Base-by-base conservation (phyloP, 805 yeast genomes). In the Ogataea trehaloabstinens region DNA sequence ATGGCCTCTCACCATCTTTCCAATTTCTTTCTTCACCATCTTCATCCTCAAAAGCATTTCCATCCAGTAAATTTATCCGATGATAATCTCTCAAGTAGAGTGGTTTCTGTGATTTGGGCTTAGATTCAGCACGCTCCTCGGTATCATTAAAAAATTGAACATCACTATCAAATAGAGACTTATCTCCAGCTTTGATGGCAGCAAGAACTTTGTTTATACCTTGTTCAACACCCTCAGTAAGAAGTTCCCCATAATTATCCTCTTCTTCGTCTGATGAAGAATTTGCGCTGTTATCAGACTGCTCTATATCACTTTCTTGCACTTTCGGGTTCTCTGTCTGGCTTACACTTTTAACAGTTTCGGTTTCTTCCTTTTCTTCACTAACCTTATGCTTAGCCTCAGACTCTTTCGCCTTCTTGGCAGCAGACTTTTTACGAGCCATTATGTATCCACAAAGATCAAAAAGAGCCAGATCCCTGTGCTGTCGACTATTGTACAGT, bases 81-180 rank as follows among this genome's bases (percentile, higher is more conserved):
- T 93, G 97, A 56, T 90, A 93, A 60, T 93, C 99, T 52, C 90
- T 89, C 61, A 93, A 74, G 59, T 82, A 87, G 40, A 93, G 70
- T 7, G 98, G 96, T 56, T 85, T 86, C 10, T 74, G 71, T 44
- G 69, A 67, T 31, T 68, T 70, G 2, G 33, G 42, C 24, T 52
- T 53, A n/a, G 59, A 42, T 3, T 45, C 45, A 1, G 40, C 55
- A 4, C 40, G 28, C 24, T 49, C 60, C 3, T 80, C 73, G 16
- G 82, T 85, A 3, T 81, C 82, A 17, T 58, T 48, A 61, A 85
- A 91, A 55, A 93, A 93, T 53, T 71, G 77, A 8, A 74, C 79
- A 13, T 74, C 66, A n/a, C 81, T 80, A 56, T 91, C 82, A 45
- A 82, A 71, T 28, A 91, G 68, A 15, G 67, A 55, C 41, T 76